These are phyloP conservation scores for Tricholoma saponaceum DNA, from an alignment of 768 basidiomycete genomes.

Conservation along the genomic window DNA sequence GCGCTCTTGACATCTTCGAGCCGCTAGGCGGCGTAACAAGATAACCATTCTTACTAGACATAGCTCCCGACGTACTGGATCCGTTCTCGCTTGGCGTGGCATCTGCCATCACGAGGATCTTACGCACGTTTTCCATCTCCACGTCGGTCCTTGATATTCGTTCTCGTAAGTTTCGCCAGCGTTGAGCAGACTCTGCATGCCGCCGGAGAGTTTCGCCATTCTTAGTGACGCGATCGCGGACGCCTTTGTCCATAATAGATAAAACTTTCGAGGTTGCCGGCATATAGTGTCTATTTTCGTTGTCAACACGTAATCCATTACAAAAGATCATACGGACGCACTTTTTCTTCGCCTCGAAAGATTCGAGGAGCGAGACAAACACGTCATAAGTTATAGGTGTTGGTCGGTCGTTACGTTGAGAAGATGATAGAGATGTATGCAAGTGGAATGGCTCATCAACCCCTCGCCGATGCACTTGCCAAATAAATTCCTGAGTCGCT, in stretches of 20 bases:
- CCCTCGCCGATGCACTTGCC: conserved; percentile 66
- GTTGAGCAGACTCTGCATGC: conserved; percentile 83
- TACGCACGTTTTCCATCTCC: conserved; percentile 75
- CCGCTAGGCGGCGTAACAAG: conserved; percentile 62
- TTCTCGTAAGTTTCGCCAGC: conserved; percentile 79
- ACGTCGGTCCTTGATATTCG: conserved; percentile 76
- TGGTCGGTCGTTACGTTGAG: conserved; percentile 42
- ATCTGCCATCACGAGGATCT: conserved; percentile 49
- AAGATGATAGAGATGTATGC: conserved; percentile 41
- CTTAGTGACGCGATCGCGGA: conserved; percentile 90
- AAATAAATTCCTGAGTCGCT: conserved; percentile 69
- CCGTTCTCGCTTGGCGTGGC: conserved; percentile 58
- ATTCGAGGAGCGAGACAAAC: conserved; percentile 63
- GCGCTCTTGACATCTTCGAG: conserved; percentile 37
- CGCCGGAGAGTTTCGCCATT: conserved; percentile 92
- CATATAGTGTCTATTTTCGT: conserved; percentile 73
- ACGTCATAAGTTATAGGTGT: conserved; percentile 53
- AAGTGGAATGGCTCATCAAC: conserved; percentile 41
- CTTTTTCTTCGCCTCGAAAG: conserved; percentile 89
- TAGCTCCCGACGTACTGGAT: conserved; percentile 60
- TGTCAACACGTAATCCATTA: conserved; percentile 10
- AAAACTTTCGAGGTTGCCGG: conserved; percentile 92
- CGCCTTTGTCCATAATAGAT: conserved; percentile 90
- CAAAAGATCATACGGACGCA: conserved; percentile 28
- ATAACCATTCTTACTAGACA: conserved; percentile 53